Base-by-base conservation (phyloP, 768 basidiomycete species). In the Termitomyces sp. region DNA sequence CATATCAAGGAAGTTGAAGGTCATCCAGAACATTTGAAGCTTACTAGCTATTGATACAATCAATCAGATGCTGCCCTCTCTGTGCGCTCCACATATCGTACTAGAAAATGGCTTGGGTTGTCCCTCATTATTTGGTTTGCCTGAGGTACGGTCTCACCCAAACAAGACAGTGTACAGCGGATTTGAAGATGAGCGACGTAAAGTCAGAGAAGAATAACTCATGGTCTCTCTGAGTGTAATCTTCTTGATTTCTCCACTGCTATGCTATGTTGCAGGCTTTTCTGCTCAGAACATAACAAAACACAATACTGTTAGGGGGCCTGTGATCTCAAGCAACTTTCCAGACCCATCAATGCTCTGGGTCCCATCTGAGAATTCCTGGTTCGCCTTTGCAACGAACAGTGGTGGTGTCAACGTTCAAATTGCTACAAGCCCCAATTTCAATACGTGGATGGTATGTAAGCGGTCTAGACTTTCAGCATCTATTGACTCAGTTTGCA, bases 381-480 rank as follows among this genome's bases (percentile, higher is more conserved):
- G 61, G 61, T 62, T 62, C 10, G 61, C 61, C 14, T 62, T 62
- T 34, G 61, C 61, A 27, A 62, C 61, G 22, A 58, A 56, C 27
- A 26, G 54, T 20, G 53, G 43, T 32, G 61, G 54, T n/a, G 22
- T 52, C 8, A 55, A 62, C 26, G 61, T 56, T 22, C 57, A 58
- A 52, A 18, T 62, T 37, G 61, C 61, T 13, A 58, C 54, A 16
- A 62, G 61, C n/a, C 37, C 49, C 13, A 47, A 62, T 51, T 62
- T 62, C 14, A 30, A 9, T 16, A 53, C 44, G 3, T 62, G 61
- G 61, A 47, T 4, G 44, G 61, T 56, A 45, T 16, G 60, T 22
- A 27, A 39, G 26, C 22, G 4, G 13, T 16, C 50, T 43, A 14
- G 2, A 9, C 14, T 47, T 18, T 24, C 36, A 10, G 22, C 13